Base-by-base conservation (phyloP, 2,329 filamentous ascomycete species). In the Exophiala oligosperma region DNA sequence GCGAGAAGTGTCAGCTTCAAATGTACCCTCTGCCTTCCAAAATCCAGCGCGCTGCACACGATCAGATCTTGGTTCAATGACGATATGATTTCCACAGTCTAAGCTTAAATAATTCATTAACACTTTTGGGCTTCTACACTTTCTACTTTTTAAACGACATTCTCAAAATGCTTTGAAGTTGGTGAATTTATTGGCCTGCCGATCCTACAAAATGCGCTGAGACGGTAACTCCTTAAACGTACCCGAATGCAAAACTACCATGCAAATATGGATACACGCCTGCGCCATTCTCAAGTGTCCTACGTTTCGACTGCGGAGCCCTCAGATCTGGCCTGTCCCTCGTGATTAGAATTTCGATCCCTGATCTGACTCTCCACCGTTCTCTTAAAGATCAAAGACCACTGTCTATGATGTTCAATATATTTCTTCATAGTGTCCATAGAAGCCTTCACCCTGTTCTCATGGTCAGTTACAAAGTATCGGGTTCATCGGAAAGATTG, bases 371-470 rank as follows among this genome's bases (percentile, higher is more conserved):
- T 48, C 26, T 48, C 44, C 44, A 48, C 44, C 21, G 44, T 23
- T 48, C 44, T 48, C 44, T 48, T 48, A 12, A 48, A 48, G 44
- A 48, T 48, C 26, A 48, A 26, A 48, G 44, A 48, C 17, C 44
- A 48, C 44, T 48, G 26, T 48, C 44, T 48, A 48, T 48, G 21
- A 48, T 48, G 44, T 23, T 48, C 21, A 48, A 48, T 48, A 48
- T 48, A 48, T 48, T 48, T 48, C 44, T 48, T 48, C 44, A 48
- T 48, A n/a, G 44, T 48, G 21, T 48, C 17, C 21, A 48, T 48
- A 12, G 44, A 48, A 48, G 44, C 44, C 26, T 26, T 48, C 12
- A 48, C 44, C 44, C 44, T 48, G 21, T 48, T 26, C 21, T 26
- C 44, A 26, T 48, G 21, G 21, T 48, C 26, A 48, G 44, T 48